Percentiles rank a stretch among this genome's conserved stretches.
Conservation (phyloP, 257 asterid species). For the Penstemon davidsonii region DNA sequence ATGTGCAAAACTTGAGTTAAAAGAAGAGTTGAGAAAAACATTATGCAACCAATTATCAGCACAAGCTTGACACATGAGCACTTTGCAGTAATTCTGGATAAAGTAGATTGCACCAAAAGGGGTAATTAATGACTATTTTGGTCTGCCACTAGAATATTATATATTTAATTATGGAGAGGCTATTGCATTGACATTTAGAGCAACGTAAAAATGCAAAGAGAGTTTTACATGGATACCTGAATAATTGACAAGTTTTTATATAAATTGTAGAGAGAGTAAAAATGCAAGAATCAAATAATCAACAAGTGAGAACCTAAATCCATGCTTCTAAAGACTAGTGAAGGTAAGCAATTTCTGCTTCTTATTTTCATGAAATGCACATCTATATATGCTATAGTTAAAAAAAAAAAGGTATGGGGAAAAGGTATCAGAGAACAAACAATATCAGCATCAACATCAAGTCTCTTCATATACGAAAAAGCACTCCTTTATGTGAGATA, state of each 20-base stretch:
- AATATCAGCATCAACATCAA: neutral
- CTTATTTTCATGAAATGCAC: constrained; percentile 13
- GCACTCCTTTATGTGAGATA: neutral
- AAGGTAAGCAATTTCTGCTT: constrained; percentile 1
- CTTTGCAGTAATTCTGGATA: too few species aligned
- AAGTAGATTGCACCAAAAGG: too few species aligned
- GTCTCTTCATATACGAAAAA: constrained; percentile 15
- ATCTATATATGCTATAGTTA: neutral
- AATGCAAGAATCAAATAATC: neutral
- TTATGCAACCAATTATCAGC: too few species aligned
- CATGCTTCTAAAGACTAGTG: constrained; percentile 2
- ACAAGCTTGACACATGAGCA: too few species aligned
- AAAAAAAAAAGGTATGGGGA: constrained; percentile 4
- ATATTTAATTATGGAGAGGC: too few species aligned
- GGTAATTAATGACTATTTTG: too few species aligned
- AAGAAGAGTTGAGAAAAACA: too few species aligned
- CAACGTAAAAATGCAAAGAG: too few species aligned
- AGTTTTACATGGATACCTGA: too few species aligned
- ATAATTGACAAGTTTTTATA: neutral
- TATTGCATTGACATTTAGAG: too few species aligned
- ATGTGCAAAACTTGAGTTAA: too few species aligned
- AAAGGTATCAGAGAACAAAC: neutral
- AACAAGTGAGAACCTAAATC: constrained; percentile 9
- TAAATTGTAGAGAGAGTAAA: neutral
- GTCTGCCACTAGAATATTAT: too few species aligned